A percentile compares a stretch with the other conserved stretches of the same genome.
Conservation (phyloP, 116 monocot genomes). For the Dioscorea cayenensis region DNA sequence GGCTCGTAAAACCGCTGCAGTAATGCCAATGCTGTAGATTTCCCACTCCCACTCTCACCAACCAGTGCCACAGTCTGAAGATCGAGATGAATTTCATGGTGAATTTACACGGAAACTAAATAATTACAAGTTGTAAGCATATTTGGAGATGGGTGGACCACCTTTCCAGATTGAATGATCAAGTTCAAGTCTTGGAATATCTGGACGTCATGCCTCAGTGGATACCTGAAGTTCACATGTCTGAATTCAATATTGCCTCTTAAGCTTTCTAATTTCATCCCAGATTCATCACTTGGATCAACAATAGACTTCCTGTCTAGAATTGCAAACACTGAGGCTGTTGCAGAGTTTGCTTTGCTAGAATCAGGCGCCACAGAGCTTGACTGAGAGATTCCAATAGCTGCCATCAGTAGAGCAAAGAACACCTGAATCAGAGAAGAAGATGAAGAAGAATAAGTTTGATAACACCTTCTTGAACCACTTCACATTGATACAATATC, state of each 20-base stretch:
- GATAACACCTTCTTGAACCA: background rate
- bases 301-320: slow-evolving; percentile 41
- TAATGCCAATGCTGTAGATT: slow-evolving; percentile 53
- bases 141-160: slow-evolving; percentile 4
- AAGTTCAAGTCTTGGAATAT: slow-evolving; percentile 48
- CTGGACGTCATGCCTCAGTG: slow-evolving; percentile 32
- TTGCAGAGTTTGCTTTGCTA: slow-evolving; percentile 40
- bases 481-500: background rate
- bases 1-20: slow-evolving; percentile 58
- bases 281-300: slow-evolving; percentile 37
- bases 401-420: slow-evolving; percentile 48
- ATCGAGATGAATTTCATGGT: background rate
- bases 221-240: slow-evolving; percentile 45
- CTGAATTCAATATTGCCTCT: slow-evolving; percentile 43
- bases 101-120: background rate
- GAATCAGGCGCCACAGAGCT: slow-evolving; percentile 44
- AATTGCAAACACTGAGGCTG: slow-evolving; percentile 38
- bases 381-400: slow-evolving; percentile 49
- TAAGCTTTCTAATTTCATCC: slow-evolving; percentile 13
- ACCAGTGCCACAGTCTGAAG: slow-evolving; percentile 50
- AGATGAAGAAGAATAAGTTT: background rate
- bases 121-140: background rate
- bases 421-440: slow-evolving; percentile 24
- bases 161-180: slow-evolving; percentile 45
- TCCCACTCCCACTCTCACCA: slow-evolving; percentile 64